Conservation (phyloP, 768 basidiomycete genomes). For the Multifurca ochricompacta region DNA sequence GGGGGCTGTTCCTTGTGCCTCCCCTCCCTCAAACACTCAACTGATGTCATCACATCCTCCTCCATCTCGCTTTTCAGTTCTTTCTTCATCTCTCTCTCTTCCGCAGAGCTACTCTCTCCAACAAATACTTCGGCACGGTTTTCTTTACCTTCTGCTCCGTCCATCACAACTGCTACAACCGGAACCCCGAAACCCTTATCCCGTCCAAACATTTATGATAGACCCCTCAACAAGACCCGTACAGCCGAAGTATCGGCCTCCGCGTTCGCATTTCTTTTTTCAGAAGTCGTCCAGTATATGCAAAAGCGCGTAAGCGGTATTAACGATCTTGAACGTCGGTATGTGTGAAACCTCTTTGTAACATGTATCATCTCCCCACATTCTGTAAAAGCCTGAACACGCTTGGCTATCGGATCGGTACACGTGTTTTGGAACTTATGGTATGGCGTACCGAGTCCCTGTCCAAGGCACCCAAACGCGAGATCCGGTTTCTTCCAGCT, state of each 20-base stretch:
- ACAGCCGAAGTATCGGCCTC: slow-evolving; percentile 74
- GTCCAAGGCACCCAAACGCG: slow-evolving; percentile 87
- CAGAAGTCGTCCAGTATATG: slow-evolving; percentile 91
- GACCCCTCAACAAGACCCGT: slow-evolving; percentile 81
- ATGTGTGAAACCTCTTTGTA: slow-evolving; percentile 22
- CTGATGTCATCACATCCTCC: slow-evolving; percentile 38
- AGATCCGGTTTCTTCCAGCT: slow-evolving; percentile 82
- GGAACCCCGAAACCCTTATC: slow-evolving; percentile 31
- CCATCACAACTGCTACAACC: slow-evolving; percentile 34
- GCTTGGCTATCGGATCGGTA: slow-evolving; percentile 88
- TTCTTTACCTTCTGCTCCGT: slow-evolving; percentile 54
- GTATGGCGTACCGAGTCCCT: slow-evolving; percentile 69
- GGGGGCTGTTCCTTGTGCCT: too few relatives aligned
- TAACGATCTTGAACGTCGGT: slow-evolving; percentile 92
- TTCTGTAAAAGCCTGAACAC: slow-evolving; percentile 65
- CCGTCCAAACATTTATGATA: slow-evolving; percentile 81
- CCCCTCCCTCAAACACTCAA: background rate
- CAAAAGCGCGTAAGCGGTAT: slow-evolving; percentile 94
- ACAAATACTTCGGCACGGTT: slow-evolving; percentile 59
- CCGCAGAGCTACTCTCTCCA: slow-evolving; percentile 42
- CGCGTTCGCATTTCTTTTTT: slow-evolving; percentile 85
- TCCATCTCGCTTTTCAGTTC: slow-evolving; percentile 60
- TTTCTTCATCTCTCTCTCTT: slow-evolving; percentile 52
- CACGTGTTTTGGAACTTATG: slow-evolving; percentile 80
- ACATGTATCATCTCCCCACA: background rate